Conservation (phyloP, 169 alveolate genomes). For the Eimeria necatrix region DNA sequence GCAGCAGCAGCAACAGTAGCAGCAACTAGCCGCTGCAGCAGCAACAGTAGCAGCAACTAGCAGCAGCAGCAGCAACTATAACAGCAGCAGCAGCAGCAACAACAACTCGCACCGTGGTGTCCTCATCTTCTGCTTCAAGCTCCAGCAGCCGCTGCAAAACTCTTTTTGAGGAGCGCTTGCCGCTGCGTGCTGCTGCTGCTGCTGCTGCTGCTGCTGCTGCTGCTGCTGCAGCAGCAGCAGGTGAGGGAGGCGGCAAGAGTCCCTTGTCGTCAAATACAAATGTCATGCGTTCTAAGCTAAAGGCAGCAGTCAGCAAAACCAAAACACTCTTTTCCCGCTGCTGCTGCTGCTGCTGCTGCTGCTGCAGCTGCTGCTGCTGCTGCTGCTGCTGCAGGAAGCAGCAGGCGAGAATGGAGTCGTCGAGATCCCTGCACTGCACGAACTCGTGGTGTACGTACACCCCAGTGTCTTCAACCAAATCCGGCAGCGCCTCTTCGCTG, state of each 20-base stretch:
- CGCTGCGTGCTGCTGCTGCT: too few species aligned
- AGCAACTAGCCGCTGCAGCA: too few species aligned
- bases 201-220: too few species aligned
- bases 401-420: neutral
- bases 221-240: too few species aligned
- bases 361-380: conserved; percentile 2
- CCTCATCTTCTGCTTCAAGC: too few species aligned
- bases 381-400: neutral
- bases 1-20: too few species aligned
- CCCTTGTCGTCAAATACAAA: too few species aligned
- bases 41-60: too few species aligned
- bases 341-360: neutral
- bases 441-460: neutral
- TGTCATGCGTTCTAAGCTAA: neutral
- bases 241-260: too few species aligned
- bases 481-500: neutral
- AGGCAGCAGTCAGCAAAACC: neutral
- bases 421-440: neutral
- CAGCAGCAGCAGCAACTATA: too few species aligned
- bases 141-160: too few species aligned
- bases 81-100: conserved; percentile 43
- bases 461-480: neutral
- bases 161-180: too few species aligned
- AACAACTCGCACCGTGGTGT: neutral
- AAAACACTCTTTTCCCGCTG: neutral